These are phyloP conservation scores for Picea glauca DNA, from an alignment of 75 land plant genomes.

Conservation along the genomic window DNA sequence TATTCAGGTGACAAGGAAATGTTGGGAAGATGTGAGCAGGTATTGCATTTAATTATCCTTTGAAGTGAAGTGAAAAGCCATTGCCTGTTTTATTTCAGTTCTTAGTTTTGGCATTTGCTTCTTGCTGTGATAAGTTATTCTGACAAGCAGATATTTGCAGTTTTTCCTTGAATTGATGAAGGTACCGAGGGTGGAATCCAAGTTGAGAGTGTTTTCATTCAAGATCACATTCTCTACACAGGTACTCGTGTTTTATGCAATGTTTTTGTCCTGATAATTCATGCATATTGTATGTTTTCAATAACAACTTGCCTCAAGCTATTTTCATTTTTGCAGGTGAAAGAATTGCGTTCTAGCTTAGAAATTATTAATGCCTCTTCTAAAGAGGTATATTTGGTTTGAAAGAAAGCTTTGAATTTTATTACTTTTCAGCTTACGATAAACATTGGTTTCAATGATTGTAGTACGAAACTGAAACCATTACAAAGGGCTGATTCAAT, in stretches of 20 bases:
- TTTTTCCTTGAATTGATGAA: slow-evolving; percentile 97
- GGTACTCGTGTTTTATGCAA: slow-evolving; percentile 34
- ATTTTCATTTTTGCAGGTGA: slow-evolving; percentile 48
- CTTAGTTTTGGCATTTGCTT: background rate
- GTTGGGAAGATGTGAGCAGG: slow-evolving; percentile 99
- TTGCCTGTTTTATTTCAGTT: background rate
- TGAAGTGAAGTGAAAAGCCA: too few species aligned
- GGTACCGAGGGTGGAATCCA: slow-evolving; percentile 96
- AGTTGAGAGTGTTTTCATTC: slow-evolving; percentile 92
- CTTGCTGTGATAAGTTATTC: background rate
- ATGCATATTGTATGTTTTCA: background rate
- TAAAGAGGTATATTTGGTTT: slow-evolving; percentile 55
- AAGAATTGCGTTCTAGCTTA: slow-evolving; percentile 68
- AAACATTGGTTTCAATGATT: background rate
- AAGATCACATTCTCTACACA: slow-evolving; percentile 89
- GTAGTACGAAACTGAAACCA: background rate
- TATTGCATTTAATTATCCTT: slow-evolving; percentile 10
- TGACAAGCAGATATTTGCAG: slow-evolving; percentile 34
- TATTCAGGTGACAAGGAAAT: slow-evolving; percentile 75
- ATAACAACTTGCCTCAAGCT: background rate
- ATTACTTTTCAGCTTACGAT: background rate
- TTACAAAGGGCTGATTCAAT: background rate
- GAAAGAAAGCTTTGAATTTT: background rate
- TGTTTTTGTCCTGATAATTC: background rate
- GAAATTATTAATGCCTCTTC: slow-evolving; percentile 73